Percentiles rank a stretch among this genome's conserved stretches.
phyloP scores from a whole-genome alignment of 1,139 yeast species.

The Candida smagusa region DNA sequence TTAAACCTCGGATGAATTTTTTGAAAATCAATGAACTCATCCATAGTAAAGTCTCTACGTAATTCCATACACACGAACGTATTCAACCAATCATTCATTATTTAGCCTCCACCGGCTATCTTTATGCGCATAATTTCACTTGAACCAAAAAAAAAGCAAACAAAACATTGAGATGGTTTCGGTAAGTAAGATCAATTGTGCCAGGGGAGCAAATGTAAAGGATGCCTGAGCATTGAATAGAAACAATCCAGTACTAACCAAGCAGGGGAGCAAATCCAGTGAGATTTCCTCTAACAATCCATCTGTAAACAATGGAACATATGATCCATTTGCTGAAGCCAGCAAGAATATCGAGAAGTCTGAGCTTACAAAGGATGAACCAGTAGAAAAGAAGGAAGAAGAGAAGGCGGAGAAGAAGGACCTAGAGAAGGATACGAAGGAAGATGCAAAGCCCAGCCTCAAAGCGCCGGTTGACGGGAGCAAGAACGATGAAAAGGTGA shows the following conservation, averaged over 20 bases:
- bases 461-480: background rate
- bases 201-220: too few relatives aligned
- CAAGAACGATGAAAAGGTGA: background rate
- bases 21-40: too few relatives aligned
- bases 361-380: background rate
- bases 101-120: too few relatives aligned
- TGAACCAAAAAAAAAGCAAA: background rate
- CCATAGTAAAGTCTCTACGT: too few relatives aligned
- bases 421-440: slow-evolving; percentile 8
- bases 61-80: too few relatives aligned
- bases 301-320: background rate
- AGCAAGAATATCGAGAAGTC: background rate
- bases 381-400: background rate
- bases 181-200: background rate
- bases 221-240: too few relatives aligned
- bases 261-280: too few relatives aligned
- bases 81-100: too few relatives aligned
- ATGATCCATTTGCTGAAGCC: background rate
- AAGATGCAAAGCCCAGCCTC: slow-evolving; percentile 9
- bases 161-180: background rate
- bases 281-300: too few relatives aligned
- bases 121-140: too few relatives aligned
- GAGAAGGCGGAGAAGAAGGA: slow-evolving; percentile 16
- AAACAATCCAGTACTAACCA: too few relatives aligned
- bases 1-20: too few relatives aligned